Evolutionary conservation across 208 protist genomes (phyloP).

Genomic region (Kentomonas sorsogonicus): DNA sequence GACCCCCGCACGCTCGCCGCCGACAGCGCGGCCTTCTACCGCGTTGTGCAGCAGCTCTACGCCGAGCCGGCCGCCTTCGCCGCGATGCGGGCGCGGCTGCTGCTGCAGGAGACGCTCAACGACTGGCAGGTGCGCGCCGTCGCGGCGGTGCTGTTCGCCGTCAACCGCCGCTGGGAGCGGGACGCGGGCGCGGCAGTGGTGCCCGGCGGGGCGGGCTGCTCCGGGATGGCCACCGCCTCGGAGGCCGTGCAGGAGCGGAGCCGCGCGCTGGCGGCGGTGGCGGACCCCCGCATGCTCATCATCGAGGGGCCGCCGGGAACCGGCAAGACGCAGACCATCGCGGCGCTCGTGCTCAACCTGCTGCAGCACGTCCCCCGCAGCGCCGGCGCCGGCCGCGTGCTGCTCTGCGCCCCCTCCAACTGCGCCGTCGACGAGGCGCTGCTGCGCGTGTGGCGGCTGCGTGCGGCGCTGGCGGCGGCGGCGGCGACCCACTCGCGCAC

Average conservation of each 20-base stretch:
- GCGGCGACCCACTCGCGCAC: neutral
- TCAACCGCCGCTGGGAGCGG: conserved; percentile 34
- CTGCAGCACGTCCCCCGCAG: conserved; percentile 37
- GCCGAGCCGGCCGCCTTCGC: conserved; percentile 7
- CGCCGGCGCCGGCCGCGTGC: conserved; percentile 22
- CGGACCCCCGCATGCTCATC: conserved; percentile 47
- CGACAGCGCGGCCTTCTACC: conserved; percentile 21
- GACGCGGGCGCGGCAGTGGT: conserved; percentile 7
- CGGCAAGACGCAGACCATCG: conserved; percentile 90
- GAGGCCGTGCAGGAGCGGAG: no score
- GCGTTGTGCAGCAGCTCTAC: conserved; percentile 22
- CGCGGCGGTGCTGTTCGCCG: conserved; percentile 42
- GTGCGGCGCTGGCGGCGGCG: conserved; percentile 5
- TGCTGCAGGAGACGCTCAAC: conserved; percentile 42
- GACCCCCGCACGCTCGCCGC: conserved; percentile 43
- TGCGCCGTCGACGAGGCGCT: conserved; percentile 82
- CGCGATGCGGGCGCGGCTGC: conserved; percentile 17
- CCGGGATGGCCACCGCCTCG: neutral
- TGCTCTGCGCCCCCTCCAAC: conserved; percentile 85
- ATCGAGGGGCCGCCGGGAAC: conserved; percentile 88
- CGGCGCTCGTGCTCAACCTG: conserved; percentile 54
- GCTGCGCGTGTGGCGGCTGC: conserved; percentile 47
- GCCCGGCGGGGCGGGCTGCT: neutral
- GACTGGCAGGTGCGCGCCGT: conserved; percentile 66
- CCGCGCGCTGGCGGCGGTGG: neutral